Base-by-base conservation (phyloP, 2,329 filamentous ascomycete species). In the Dothistroma septosporum region DNA sequence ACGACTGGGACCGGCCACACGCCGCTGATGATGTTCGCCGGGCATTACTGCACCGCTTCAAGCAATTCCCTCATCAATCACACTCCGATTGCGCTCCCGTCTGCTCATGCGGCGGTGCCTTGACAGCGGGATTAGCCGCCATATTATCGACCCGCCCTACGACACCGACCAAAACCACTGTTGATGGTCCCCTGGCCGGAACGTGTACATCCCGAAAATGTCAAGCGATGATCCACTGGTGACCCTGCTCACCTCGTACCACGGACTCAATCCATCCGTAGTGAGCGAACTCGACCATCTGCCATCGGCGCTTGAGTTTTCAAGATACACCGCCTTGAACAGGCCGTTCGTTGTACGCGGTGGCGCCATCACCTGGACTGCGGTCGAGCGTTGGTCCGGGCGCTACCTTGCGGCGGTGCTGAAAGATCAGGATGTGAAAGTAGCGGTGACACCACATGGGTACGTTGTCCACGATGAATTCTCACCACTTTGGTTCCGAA, bases 281-380 rank as follows among this genome's bases (percentile, higher is more conserved):
- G 79, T 92, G 59, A 83, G 88, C 50, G 85, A 86, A 66, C 79
- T 92, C 2, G 32, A 37, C 31, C 78, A 83, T 47, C 84, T 87
- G 53, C 90, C 90, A 4, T 89, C 86, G 31, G 83, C 90, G 0
- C 81, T 94, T 6, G 87, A 92, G 70, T 93, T 93, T 72, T 88
- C 92, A 85, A 84, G 88, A 69, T 88, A 86, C 74, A 89, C 92
- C 21, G 82, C 87, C 16, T 81, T 79, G 37, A 94, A 93, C 71
- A 83, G 85, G 0, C 90, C 90, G 0, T 92, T 93, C 67, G 83
- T 93, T 2, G 78, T 92, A 31, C 82, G 87, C 16, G 41, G 50
- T 16, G 88, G 81, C 2, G 88, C 88, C 1, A 70, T 70, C 0
- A 74, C 80, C 37, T 93, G 89, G 88, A 76, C 78, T 44, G 88